These are phyloP conservation scores for Didymella glomerata DNA, from an alignment of 2,329 filamentous ascomycete species.

Conservation along the genomic window DNA sequence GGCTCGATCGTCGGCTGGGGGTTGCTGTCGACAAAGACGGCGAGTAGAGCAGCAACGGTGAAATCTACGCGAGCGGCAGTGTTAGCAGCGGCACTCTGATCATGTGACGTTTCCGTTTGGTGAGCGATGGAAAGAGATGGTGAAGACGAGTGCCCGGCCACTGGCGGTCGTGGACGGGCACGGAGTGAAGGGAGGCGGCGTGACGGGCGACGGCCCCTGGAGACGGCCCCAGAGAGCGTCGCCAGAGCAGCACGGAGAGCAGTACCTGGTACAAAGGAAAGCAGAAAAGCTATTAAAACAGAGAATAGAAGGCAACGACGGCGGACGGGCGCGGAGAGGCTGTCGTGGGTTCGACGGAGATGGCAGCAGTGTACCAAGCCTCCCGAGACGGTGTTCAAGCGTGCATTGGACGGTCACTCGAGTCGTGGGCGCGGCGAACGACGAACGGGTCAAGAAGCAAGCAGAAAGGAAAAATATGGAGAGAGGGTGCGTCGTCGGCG, in stretches of 20 bases:
- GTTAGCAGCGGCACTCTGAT: slow-evolving; percentile 30
- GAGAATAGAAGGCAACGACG: slow-evolving; percentile 46
- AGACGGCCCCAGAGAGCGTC: slow-evolving; percentile 27
- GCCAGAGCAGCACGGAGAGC: slow-evolving; percentile 22
- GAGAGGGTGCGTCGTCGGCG: slow-evolving; percentile 37
- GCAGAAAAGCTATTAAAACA: slow-evolving; percentile 50
- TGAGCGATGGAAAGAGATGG: slow-evolving; percentile 18
- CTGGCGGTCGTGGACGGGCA: slow-evolving; percentile 8
- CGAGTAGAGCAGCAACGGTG: slow-evolving; percentile 26
- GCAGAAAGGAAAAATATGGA: slow-evolving; percentile 48
- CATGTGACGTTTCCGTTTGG: slow-evolving; percentile 1
- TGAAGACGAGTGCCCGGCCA: slow-evolving; percentile 18
- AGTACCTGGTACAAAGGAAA: slow-evolving; percentile 43
- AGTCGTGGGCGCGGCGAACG: slow-evolving; percentile 37
- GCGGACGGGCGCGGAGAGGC: slow-evolving; percentile 46
- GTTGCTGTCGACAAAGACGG: slow-evolving; percentile 28
- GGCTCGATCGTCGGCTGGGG: slow-evolving; percentile 31
- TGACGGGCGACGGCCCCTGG: slow-evolving; percentile 14
- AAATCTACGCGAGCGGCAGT: slow-evolving; percentile 26
- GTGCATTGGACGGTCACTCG: slow-evolving; percentile 48
- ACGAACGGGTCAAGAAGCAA: slow-evolving; percentile 40
- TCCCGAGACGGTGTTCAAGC: slow-evolving; percentile 50
- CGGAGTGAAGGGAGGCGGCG: slow-evolving; percentile 16
- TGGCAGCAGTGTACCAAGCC: slow-evolving; percentile 53
- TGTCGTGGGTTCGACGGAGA: slow-evolving; percentile 50